Evolutionary conservation across 2,329 filamentous ascomycete genomes (phyloP).

Genomic region (Cladophialophora carrionii): DNA sequence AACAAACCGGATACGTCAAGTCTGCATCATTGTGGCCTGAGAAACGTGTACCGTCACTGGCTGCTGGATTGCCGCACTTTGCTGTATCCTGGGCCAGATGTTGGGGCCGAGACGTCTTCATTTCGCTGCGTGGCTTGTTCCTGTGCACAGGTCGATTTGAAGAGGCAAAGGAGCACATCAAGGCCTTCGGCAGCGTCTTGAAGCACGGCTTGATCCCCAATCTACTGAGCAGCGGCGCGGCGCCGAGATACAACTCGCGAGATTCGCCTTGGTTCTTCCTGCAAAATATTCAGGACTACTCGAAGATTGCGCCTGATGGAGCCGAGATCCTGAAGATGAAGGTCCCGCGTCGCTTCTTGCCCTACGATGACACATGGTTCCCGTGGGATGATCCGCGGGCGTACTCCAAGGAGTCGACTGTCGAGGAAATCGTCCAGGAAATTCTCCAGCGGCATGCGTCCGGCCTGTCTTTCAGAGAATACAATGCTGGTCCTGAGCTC

Average conservation of each 20-base stretch:
- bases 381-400: constrained; percentile 76
- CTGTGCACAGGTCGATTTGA: constrained; percentile 85
- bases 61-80: constrained; percentile 92
- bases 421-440: constrained; percentile 91
- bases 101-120: constrained; percentile 97
- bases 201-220: constrained; percentile 99
- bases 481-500: constrained; percentile 85
- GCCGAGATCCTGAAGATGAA: constrained; percentile 72
- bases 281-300: constrained; percentile 93
- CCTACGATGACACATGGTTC: constrained; percentile 97
- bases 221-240: constrained; percentile 79
- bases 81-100: constrained; percentile 91
- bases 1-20: constrained; percentile 85
- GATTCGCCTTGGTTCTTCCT: constrained; percentile 99
- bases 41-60: constrained; percentile 81
- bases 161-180: constrained; percentile 90
- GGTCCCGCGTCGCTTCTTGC: constrained; percentile 82
- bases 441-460: constrained; percentile 87
- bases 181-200: constrained; percentile 90
- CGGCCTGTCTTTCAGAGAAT: constrained; percentile 89
- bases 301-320: constrained; percentile 77
- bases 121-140: constrained; percentile 88
- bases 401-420: constrained; percentile 79
- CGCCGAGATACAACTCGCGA: constrained; percentile 90
- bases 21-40: constrained; percentile 89